Base-by-base conservation (phyloP, 306 rosid genomes). In the Prunus mongolica region DNA sequence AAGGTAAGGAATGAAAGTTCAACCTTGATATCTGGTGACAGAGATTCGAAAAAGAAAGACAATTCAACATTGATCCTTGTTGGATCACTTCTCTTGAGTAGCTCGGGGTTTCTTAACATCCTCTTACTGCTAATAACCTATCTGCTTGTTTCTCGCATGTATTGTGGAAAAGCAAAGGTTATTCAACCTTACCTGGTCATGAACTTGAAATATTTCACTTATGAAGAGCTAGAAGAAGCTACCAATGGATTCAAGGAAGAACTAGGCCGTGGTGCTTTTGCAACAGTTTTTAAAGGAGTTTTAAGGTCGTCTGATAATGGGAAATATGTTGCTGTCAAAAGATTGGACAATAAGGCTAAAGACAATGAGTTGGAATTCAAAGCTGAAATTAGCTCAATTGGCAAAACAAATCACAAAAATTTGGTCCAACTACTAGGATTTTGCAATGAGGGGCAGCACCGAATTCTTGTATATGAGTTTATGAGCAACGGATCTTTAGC, bases 1-100 rank as follows among this genome's bases (percentile, higher is more conserved):
- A 87, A 84, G 75, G 79, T 84, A 57, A 85, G 89, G 80, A 88
- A 72, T 41, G 82, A 55, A 20, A 83, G 76, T 65, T 79, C 86
- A 9, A 72, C 87, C 3, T 12, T 65, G 1, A 10, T 0, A 6
- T 61, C 22, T 19, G 32, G 47, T 34, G 38, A 20, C 3, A 19
- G 51, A 51, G 4, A 61, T 18, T 30, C 3, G 7, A 67, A 60
- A 45, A 62, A 76, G 55, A 80, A 80, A 65, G 72, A 58, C 28
- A 44, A 27, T 49, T 71, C 69, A 14, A 69, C 83, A 25, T 27
- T 69, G 80, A 30, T 82, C 63, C 1, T 85, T 66, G 49, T 75
- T 38, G 80, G 71, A 9, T 78, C 88, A 8, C 77, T 81, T 34
- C 88, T 87, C 30, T 75, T 87, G 2, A 71, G 91, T 32, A 66